Evolutionary conservation across 2,329 filamentous ascomycete species (phyloP).

Genomic region (Alternaria viburni): DNA sequence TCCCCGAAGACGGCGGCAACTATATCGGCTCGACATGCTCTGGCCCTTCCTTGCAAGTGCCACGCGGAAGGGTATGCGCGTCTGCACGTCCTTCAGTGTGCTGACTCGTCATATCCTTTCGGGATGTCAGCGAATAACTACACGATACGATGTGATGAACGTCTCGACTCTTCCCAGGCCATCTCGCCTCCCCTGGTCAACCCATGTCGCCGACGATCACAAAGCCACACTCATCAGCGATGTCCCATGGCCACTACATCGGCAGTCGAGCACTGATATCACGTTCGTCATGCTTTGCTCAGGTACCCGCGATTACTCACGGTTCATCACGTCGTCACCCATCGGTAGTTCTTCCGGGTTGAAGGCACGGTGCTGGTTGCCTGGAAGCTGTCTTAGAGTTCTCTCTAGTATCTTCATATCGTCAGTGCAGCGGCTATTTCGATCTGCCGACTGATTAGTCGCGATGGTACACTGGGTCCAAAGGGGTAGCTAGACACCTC

Average conservation of each 20-base stretch:
- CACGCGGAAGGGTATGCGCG: not conserved
- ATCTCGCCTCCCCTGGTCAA: not conserved
- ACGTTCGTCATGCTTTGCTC: not conserved
- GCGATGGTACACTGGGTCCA: not conserved
- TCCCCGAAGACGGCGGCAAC: conserved; percentile 1
- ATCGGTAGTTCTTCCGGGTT: not conserved
- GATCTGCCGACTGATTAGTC: not conserved
- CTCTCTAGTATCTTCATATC: not conserved
- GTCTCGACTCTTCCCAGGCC: not conserved
- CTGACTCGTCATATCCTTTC: not conserved
- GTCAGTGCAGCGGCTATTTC: not conserved
- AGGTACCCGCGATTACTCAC: not conserved
- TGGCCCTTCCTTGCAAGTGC: not conserved
- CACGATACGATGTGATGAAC: not conserved
- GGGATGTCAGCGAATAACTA: not conserved
- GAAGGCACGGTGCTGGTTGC: not conserved
- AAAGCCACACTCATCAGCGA: conserved; percentile 1
- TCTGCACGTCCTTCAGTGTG: conserved; percentile 1
- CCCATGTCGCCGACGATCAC: not conserved
- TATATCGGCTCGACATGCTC: conserved; percentile 7
- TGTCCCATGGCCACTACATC: not conserved
- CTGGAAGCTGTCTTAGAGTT: not conserved
- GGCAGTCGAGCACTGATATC: not conserved
- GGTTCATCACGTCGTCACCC: not conserved
- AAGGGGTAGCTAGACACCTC: not conserved